Evolutionary conservation across 495 filamentous ascomycete species (phyloP), one percentile per base, ranked within the genome.

Genomic region (Cercophora scortea): DNA sequence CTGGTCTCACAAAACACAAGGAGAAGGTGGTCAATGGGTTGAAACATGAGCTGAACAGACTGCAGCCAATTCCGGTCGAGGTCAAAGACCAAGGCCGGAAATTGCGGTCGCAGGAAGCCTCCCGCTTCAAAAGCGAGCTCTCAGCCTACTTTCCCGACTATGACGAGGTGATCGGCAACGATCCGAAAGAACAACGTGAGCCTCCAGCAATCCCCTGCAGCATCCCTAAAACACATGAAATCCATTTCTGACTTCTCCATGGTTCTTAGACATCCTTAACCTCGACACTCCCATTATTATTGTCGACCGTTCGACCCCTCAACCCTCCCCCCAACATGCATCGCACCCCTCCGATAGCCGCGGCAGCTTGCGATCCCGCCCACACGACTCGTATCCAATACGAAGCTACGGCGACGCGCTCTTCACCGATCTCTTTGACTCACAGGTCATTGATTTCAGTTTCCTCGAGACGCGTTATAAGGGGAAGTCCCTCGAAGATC

Each of bases 111-210:
- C 74, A 78, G 55, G 77, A 80, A 53, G 72, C 70, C 18, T 74
- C 69, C 47, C 71, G 88, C 52, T 83, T 88, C 63, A 91, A 90
- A 75, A 94, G 89, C 69, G 90, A 96, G 61, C 75, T 96, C 32
- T 84, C 89, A 8, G 76, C 81, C 33, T 96, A 93, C 67, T 94
- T 96, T 60, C 82, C 87, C 42, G 89, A 92, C 54, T 96, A 92
- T 68, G 90, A 96, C 64, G 86, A 93, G 57, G 79, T 95, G 50
- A 85, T 96, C 63, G 88, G 86, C 52, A 85, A 90, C 57, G 85
- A 89, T 56, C 79, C 81, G 6, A 82, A 86, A 51, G 84, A 90
- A 63, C 72, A 82, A 51, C 87, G 89, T 95, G 76, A 58, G 80
- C 72, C 32, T 32, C 46, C 6, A 9, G 59, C 17, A 33, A 60